Evolutionary conservation across 768 basidiomycete genomes (phyloP).

Genomic region (Rhizopogon vesiculosus): DNA sequence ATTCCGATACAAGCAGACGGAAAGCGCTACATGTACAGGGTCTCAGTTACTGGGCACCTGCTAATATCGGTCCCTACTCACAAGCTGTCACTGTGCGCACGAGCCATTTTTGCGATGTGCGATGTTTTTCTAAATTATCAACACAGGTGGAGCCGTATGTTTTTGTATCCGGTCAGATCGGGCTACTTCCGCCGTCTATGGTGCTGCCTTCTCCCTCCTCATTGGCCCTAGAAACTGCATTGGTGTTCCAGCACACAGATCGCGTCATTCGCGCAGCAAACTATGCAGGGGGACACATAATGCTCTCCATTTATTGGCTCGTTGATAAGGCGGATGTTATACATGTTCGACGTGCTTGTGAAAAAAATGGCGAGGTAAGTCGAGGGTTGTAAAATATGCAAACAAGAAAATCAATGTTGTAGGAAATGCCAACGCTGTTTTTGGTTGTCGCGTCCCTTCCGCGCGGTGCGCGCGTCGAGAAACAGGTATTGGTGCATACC

Average conservation of each 20-base stretch:
- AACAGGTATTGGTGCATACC: constrained; percentile 70
- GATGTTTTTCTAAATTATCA: background rate
- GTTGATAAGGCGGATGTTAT: constrained; percentile 32
- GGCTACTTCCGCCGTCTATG: constrained; percentile 73
- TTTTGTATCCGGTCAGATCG: constrained; percentile 96
- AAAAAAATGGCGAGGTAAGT: constrained; percentile 17
- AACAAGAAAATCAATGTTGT: constrained; percentile 1
- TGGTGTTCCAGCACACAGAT: constrained; percentile 76
- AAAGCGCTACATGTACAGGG: constrained; percentile 91
- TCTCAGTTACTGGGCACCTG: constrained; percentile 97
- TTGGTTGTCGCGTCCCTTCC: constrained; percentile 61
- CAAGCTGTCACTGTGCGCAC: constrained; percentile 77
- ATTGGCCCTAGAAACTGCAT: constrained; percentile 59
- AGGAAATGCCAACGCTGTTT: constrained; percentile 48
- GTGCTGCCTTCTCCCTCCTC: constrained; percentile 48
- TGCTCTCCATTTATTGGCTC: constrained; percentile 75
- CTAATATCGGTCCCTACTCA: constrained; percentile 98
- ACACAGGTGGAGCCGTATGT: constrained; percentile 65
- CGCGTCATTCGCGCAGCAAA: constrained; percentile 60
- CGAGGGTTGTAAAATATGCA: background rate
- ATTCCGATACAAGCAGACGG: constrained; percentile 28
- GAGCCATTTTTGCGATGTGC: background rate
- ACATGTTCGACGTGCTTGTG: constrained; percentile 37
- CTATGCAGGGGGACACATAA: constrained; percentile 52
- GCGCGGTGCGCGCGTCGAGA: constrained; percentile 69